Percentiles rank a stretch among this genome's conserved stretches.
These are phyloP conservation scores for Sophora flavescens DNA, from an alignment of 306 rosid species.

Conservation along the genomic window DNA sequence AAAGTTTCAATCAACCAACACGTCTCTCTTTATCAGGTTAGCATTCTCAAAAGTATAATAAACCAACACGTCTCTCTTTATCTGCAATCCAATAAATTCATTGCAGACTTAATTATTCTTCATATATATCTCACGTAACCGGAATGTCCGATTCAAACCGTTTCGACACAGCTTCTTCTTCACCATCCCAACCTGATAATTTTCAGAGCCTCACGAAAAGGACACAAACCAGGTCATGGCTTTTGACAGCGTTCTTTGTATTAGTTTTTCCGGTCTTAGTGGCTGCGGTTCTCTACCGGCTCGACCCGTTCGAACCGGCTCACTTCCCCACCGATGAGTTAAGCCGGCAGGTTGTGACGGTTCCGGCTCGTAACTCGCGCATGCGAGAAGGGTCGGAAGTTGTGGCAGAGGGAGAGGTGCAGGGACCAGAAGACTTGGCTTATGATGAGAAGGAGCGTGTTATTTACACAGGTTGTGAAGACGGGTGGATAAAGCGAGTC, in stretches of 20 bases:
- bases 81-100: too few relatives aligned
- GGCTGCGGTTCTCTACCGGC: slow-evolving; percentile 37
- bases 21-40: too few relatives aligned
- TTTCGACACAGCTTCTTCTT: too few relatives aligned
- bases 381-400: slow-evolving; percentile 45
- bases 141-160: too few relatives aligned
- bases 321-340: slow-evolving; percentile 40
- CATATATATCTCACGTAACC: too few relatives aligned
- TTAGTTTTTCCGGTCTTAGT: background rate
- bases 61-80: too few relatives aligned
- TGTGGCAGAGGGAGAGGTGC: slow-evolving; percentile 51
- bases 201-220: too few relatives aligned
- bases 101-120: too few relatives aligned
- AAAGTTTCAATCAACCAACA: too few relatives aligned
- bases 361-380: slow-evolving; percentile 29
- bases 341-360: background rate
- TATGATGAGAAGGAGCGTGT: slow-evolving; percentile 53
- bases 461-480: slow-evolving; percentile 68
- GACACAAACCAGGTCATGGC: too few relatives aligned
- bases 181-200: too few relatives aligned
- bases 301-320: slow-evolving; percentile 50
- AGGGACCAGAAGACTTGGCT: slow-evolving; percentile 59
- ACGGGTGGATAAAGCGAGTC: slow-evolving; percentile 79
- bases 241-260: background rate
- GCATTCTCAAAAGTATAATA: too few relatives aligned